phyloP scores from a whole-genome alignment of 1,284 basidiomycete species.

The Baeospora myosura region DNA sequence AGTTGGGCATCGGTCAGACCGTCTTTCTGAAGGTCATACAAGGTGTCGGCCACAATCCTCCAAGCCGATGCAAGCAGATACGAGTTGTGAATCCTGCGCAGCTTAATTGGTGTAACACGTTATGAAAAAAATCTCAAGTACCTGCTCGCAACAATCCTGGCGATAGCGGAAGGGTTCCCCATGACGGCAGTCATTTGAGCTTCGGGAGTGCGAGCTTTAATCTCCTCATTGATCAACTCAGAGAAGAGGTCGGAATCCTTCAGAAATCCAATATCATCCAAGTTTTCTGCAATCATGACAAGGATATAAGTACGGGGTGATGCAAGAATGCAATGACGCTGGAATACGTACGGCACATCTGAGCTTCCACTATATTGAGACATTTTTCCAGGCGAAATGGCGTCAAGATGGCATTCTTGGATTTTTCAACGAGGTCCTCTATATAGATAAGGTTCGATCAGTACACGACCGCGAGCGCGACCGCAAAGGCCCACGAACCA shows the following conservation, averaged over 20 bases:
- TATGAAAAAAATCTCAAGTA: constrained; percentile 22
- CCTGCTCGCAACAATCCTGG: constrained; percentile 53
- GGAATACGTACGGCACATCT: constrained; percentile 50
- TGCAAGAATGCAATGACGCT: background rate
- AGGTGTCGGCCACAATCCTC: constrained; percentile 52
- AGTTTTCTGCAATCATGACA: constrained; percentile 34
- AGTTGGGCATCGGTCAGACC: constrained; percentile 46
- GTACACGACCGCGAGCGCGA: constrained; percentile 6
- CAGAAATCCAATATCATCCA: constrained; percentile 60
- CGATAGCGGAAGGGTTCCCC: constrained; percentile 41
- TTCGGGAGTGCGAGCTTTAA: constrained; percentile 37
- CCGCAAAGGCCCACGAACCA: constrained; percentile 33
- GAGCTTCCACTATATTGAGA: constrained; percentile 60
- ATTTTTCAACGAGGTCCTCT: constrained; percentile 63
- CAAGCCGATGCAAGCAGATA: constrained; percentile 73
- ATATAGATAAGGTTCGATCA: constrained; percentile 11
- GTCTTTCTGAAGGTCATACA: constrained; percentile 43
- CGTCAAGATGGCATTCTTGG: constrained; percentile 47
- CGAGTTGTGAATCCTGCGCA: constrained; percentile 60
- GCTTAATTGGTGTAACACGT: background rate
- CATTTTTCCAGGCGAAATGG: constrained; percentile 60
- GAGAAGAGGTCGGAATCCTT: constrained; percentile 56
- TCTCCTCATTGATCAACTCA: constrained; percentile 44
- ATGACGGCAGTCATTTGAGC: constrained; percentile 24
- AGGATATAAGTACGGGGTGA: constrained; percentile 2